Conservation (phyloP, 1,284 basidiomycete species). For the Melampsora abietis-canadensis region DNA sequence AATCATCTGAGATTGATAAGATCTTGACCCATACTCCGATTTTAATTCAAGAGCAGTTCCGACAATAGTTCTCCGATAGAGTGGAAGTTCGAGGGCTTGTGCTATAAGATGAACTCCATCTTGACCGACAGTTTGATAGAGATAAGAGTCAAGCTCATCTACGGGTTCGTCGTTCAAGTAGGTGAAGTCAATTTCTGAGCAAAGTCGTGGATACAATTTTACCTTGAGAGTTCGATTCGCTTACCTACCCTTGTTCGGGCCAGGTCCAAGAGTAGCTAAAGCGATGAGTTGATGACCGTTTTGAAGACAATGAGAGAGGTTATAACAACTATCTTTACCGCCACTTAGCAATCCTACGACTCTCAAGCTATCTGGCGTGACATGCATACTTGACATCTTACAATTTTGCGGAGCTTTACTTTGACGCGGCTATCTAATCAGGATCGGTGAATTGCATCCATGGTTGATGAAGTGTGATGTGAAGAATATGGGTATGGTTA, state of each 20-base stretch:
- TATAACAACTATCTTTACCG: conserved; percentile 97
- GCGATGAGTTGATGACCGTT: conserved; percentile 87
- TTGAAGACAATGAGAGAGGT: conserved; percentile 78
- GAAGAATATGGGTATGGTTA: no score
- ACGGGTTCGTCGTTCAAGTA: conserved; percentile 40
- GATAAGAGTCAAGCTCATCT: conserved; percentile 98
- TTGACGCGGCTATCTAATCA: no score
- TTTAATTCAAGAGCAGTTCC: conserved; percentile 78
- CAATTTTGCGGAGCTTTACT: no score
- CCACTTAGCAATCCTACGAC: conserved; percentile 93
- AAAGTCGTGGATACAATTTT: no score
- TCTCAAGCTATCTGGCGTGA: conserved; percentile 63
- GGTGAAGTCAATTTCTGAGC: background rate
- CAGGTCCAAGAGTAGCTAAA: conserved; percentile 81
- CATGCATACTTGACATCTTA: background rate
- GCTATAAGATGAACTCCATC: conserved; percentile 86
- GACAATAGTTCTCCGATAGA: conserved; percentile 74
- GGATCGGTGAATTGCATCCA: no score
- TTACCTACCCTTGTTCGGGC: conserved; percentile 70
- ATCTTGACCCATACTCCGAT: conserved; percentile 64
- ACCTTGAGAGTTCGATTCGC: background rate
- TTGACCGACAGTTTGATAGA: conserved; percentile 97
- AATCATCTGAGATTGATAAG: background rate
- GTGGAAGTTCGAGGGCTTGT: conserved; percentile 75
- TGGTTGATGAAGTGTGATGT: no score